Evolutionary conservation across 2,329 filamentous ascomycete genomes (phyloP).

Genomic region (Exophiala xenobiotica): DNA sequence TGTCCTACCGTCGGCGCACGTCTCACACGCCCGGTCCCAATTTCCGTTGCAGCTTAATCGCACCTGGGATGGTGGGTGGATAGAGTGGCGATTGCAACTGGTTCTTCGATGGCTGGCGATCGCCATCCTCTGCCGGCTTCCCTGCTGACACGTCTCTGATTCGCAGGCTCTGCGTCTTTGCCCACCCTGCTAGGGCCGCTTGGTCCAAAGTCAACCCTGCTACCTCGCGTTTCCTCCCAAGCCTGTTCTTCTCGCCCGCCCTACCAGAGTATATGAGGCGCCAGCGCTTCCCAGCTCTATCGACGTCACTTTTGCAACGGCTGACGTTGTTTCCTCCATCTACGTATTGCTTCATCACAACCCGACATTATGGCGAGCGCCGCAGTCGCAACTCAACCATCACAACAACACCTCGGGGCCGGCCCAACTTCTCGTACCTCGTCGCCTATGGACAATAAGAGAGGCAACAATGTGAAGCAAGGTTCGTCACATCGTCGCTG

Average conservation of each 20-base stretch:
- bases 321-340: conserved; percentile 28
- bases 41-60: conserved; percentile 15
- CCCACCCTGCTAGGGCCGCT: conserved; percentile 20
- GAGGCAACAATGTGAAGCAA: conserved; percentile 38
- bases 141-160: conserved; percentile 26
- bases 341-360: conserved; percentile 29
- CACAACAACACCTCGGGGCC: conserved; percentile 29
- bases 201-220: conserved; percentile 17
- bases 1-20: too few species aligned
- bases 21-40: conserved; percentile 20
- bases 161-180: conserved; percentile 17
- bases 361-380: conserved; percentile 29
- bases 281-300: conserved; percentile 27
- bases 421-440: conserved; percentile 37
- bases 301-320: conserved; percentile 30
- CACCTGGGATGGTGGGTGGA: conserved; percentile 19
- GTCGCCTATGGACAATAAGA: conserved; percentile 47
- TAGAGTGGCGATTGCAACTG: conserved; percentile 19
- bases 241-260: conserved; percentile 20
- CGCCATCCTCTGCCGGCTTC: conserved; percentile 23
- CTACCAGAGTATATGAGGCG: conserved; percentile 29
- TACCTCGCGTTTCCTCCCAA: conserved; percentile 16
- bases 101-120: conserved; percentile 23
- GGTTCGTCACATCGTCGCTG: conserved; percentile 33
- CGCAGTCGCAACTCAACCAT: conserved; percentile 30